A percentile compares a stretch with the other conserved stretches of the same genome.
These are phyloP conservation scores for Ammopiptanthus mongolicus DNA, from an alignment of 306 rosid species.

Conservation along the genomic window DNA sequence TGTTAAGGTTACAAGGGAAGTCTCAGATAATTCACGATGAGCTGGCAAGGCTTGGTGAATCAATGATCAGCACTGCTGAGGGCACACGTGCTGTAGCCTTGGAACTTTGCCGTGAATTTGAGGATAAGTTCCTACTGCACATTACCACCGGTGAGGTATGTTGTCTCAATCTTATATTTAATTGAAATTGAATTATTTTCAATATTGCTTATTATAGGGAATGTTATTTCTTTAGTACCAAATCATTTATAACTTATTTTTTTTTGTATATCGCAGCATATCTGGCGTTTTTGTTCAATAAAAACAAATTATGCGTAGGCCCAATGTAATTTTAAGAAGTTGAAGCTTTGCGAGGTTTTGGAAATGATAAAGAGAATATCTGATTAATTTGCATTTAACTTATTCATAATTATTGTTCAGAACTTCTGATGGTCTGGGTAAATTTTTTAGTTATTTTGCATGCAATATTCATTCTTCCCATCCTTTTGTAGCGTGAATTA, in stretches of 20 bases:
- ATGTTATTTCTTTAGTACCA: not conserved
- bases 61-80: constrained; percentile 83
- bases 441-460: not conserved
- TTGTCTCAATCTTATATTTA: constrained; percentile 11
- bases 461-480: not conserved
- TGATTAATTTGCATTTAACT: constrained; percentile 3
- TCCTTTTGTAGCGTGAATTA: not conserved
- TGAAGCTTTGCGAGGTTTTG: not conserved
- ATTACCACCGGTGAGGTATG: constrained; percentile 90
- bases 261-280: not conserved
- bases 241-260: not conserved
- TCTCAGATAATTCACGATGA: constrained; percentile 90
- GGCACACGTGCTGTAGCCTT: constrained; percentile 94
- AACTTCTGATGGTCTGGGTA: not conserved
- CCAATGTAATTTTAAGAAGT: not conserved
- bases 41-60: constrained; percentile 92
- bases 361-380: not conserved
- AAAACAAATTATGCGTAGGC: not conserved
- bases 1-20: constrained; percentile 90
- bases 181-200: not conserved
- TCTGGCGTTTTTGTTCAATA: not conserved
- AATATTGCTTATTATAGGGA: not conserved
- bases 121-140: constrained; percentile 93
- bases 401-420: constrained; percentile 8
- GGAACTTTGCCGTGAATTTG: constrained; percentile 99